Conservation (phyloP, 768 basidiomycete genomes). For the Punctularia strigosozonata region DNA sequence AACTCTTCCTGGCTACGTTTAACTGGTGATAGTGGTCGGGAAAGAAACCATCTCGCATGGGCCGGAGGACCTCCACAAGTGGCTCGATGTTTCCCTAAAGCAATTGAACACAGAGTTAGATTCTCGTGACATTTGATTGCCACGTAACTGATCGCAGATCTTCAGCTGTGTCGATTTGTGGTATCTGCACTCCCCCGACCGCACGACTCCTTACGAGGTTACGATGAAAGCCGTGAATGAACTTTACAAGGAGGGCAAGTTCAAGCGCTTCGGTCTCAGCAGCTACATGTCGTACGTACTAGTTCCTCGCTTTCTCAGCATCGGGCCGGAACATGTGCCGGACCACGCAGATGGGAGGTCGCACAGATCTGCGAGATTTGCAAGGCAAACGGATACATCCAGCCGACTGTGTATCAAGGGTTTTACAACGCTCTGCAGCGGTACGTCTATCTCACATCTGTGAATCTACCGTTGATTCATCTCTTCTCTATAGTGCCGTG, state of each 20-base stretch:
- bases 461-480: not conserved
- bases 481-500: conserved; percentile 12
- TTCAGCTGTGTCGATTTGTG: conserved; percentile 27
- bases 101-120: no score
- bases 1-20: no score
- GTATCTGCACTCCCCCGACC: conserved; percentile 35
- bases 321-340: no score
- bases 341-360: conserved; percentile 30
- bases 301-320: no score
- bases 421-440: conserved; percentile 32
- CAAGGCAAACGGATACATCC: conserved; percentile 19
- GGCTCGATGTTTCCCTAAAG: no score
- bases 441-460: no score
- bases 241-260: conserved; percentile 38
- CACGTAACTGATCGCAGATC: no score
- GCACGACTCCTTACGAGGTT: conserved; percentile 30
- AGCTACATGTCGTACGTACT: conserved; percentile 29
- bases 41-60: no score
- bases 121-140: no score
- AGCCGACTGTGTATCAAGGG: conserved; percentile 37
- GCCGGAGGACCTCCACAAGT: no score
- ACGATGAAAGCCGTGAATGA: conserved; percentile 35
- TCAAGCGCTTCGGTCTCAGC: conserved; percentile 32
- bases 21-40: no score
- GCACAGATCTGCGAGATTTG: conserved; percentile 32